These are phyloP conservation scores for Globisporangium ultimum DNA, from an alignment of 352 stramenopile genomes.

Conservation along the genomic window DNA sequence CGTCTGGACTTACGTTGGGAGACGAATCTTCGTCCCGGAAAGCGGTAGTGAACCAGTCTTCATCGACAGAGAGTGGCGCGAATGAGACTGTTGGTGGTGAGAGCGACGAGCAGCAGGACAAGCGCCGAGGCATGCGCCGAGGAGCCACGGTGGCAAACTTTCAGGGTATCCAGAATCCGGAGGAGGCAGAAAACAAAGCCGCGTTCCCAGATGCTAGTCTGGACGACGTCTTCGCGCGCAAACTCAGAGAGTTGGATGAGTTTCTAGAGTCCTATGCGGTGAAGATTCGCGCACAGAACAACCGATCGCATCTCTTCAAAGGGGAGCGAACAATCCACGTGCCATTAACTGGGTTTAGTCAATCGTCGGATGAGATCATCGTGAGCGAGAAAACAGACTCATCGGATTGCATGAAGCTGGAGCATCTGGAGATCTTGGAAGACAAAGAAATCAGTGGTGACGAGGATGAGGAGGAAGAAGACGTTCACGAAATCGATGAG, in stretches of 20 bases:
- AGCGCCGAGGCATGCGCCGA: neutral
- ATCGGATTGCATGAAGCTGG: slow-evolving; percentile 19
- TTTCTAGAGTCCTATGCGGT: slow-evolving; percentile 32
- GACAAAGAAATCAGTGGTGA: neutral
- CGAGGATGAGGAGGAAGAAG: neutral
- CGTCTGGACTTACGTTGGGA: neutral
- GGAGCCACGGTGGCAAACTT: slow-evolving; percentile 2
- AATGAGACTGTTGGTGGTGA: neutral
- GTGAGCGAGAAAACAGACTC: slow-evolving; percentile 9
- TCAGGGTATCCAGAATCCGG: neutral
- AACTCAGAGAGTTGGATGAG: slow-evolving; percentile 17
- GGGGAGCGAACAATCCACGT: slow-evolving; percentile 28
- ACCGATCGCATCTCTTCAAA: slow-evolving; percentile 28
- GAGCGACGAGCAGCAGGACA: neutral
- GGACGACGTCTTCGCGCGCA: neutral
- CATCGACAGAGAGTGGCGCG: slow-evolving; percentile 2
- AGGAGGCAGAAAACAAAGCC: neutral
- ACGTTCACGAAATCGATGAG: neutral
- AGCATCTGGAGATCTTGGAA: slow-evolving; percentile 16
- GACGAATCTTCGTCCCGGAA: slow-evolving; percentile 8
- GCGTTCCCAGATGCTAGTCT: neutral
- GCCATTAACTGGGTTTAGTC: slow-evolving; percentile 25
- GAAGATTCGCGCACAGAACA: slow-evolving; percentile 20
- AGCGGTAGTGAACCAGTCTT: slow-evolving; percentile 8
- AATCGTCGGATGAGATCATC: slow-evolving; percentile 10